Evolutionary conservation across 306 rosid species (phyloP), one percentile per base, ranked within the genome.

Genomic region (Canavalia ensiformis): DNA sequence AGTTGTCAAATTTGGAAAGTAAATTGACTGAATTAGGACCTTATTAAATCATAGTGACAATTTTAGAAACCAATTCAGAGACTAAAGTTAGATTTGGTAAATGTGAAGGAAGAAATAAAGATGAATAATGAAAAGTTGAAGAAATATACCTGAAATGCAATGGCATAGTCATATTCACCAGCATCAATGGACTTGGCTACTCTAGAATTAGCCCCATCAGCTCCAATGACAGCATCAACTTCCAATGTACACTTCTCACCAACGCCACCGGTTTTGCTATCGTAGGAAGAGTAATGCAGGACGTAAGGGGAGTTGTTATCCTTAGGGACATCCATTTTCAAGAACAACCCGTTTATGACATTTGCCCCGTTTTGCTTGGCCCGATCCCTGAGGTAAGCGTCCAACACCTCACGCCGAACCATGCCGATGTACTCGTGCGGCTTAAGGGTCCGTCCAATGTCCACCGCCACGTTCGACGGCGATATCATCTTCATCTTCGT

Each of bases 401-500:
- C 99, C 45, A 96, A 84, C 8, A 96, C 97, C 86, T 93, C 99
- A 1, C 99, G 92, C 64, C 99, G 82, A 3, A 96, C 94, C 99
- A 96, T 96, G 1, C 99, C 99, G 3, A 96, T 96, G 75, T 92
- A 96, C 89, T 96, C 99, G 73, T 96, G 98, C 29, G 98, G 94
- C 82, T 96, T 96, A 18, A 96, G 79, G 2, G 97, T 96, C 60
- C 55, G 86, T 0, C 99, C 98, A 58, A 96, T 93, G 62, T 96
- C 98, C 4, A 96, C 99, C 7, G 97, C 99, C 10, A 96, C 98
- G 57, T 96, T 96, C 13, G 99, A 96, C 73, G 98, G 99, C 10
- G 99, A 96, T 2, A 96, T 92, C 99, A 96, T 93, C 92, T 96
- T 93, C 99, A 96, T 96, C 86, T 92, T 93, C 1, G 98, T 96